These are phyloP conservation scores for Eustoma russellianum DNA, from an alignment of 257 asterid genomes.

Conservation along the genomic window DNA sequence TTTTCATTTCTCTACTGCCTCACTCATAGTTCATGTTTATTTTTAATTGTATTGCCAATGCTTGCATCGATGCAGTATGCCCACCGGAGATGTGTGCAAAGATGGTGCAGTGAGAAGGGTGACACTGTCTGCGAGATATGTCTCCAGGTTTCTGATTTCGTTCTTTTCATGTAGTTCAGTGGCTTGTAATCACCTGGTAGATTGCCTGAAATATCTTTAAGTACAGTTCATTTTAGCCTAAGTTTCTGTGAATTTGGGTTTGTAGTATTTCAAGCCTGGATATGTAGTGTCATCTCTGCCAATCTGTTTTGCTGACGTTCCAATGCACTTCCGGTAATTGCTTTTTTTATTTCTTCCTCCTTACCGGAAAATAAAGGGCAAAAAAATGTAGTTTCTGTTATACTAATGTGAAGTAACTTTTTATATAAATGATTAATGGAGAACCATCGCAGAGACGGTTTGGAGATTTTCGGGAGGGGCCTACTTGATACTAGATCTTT, in stretches of 20 bases:
- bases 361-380: no score
- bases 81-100: conserved; percentile 69
- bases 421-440: conserved; percentile 7
- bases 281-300: conserved; percentile 69
- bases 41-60: neutral
- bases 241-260: conserved; percentile 16
- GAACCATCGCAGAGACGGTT: conserved; percentile 44
- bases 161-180: neutral
- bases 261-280: conserved; percentile 63
- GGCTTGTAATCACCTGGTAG: neutral
- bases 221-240: conserved; percentile 1
- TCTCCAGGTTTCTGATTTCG: conserved; percentile 56
- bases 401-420: neutral
- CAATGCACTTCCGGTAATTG: conserved; percentile 58
- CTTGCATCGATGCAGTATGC: conserved; percentile 45
- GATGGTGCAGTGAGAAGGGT: conserved; percentile 94
- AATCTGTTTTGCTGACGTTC: conserved; percentile 42
- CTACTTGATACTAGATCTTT: conserved; percentile 32
- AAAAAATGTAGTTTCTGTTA: neutral
- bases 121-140: conserved; percentile 81
- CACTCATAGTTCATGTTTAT: no score
- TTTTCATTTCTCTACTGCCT: no score
- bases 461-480: conserved; percentile 67
- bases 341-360: neutral
- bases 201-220: neutral